Conservation (phyloP, 2,329 filamentous ascomycete species). For the Colletotrichum sp. region DNA sequence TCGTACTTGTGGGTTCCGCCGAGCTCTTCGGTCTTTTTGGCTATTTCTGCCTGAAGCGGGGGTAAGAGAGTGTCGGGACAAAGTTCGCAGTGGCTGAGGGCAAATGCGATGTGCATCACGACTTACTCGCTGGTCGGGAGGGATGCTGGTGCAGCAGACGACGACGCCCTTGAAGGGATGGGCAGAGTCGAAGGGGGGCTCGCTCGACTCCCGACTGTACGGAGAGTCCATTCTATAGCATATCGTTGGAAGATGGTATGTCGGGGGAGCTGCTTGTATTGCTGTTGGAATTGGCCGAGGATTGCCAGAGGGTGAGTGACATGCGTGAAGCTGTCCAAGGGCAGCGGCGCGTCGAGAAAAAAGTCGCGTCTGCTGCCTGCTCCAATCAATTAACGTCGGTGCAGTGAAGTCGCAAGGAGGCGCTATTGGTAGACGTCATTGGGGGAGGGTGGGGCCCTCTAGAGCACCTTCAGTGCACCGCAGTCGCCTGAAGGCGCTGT, state of each 20-base stretch:
- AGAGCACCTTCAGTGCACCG: background rate
- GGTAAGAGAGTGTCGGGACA: slow-evolving; percentile 5
- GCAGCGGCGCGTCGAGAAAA: slow-evolving; percentile 13
- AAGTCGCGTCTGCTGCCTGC: slow-evolving; percentile 20
- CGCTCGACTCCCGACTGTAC: slow-evolving; percentile 19
- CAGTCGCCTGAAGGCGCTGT: background rate
- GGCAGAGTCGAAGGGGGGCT: slow-evolving; percentile 55
- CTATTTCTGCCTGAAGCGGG: slow-evolving; percentile 54
- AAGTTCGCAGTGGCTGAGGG: background rate
- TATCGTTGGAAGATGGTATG: background rate
- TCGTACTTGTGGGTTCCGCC: slow-evolving; percentile 89
- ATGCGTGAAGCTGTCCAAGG: background rate
- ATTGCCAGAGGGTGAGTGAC: background rate
- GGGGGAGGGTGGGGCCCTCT: background rate
- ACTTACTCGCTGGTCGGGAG: slow-evolving; percentile 77
- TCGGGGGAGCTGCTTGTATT: background rate
- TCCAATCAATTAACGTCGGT: slow-evolving; percentile 10
- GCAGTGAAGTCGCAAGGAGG: background rate
- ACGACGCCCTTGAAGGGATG: slow-evolving; percentile 73
- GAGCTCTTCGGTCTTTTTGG: slow-evolving; percentile 73
- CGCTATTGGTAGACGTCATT: slow-evolving; percentile 12
- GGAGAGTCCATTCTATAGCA: slow-evolving; percentile 14
- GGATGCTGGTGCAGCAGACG: slow-evolving; percentile 87
- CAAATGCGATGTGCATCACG: background rate
- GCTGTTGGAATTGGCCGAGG: background rate